Evolutionary conservation across 805 yeast species (phyloP).

Genomic region (Komagataella pastoris): DNA sequence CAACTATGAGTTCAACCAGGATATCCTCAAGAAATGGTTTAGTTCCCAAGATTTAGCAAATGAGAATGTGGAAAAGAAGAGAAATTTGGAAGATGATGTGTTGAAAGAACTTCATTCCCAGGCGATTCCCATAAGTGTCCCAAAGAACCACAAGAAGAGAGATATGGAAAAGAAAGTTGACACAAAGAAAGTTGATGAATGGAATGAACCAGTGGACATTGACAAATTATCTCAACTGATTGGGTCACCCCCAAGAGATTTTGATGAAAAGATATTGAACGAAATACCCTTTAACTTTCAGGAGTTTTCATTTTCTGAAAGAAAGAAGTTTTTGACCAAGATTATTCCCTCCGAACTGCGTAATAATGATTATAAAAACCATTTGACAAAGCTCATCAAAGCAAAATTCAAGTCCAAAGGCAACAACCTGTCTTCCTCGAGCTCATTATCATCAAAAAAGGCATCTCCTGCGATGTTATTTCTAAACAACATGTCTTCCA

Average conservation of each 20-base stretch:
- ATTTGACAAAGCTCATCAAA: conserved; percentile 15
- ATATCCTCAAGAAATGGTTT: conserved; percentile 34
- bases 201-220: background rate
- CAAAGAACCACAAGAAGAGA: conserved; percentile 1
- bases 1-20: conserved; percentile 43
- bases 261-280: conserved; percentile 26
- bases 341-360: conserved; percentile 12
- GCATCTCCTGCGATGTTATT: conserved; percentile 2
- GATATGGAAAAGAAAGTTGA: background rate
- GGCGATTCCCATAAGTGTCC: conserved; percentile 14
- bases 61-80: background rate
- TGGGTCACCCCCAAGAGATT: conserved; percentile 18
- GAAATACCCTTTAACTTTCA: conserved; percentile 34
- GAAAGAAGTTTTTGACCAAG: conserved; percentile 22
- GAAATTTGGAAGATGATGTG: conserved; percentile 2
- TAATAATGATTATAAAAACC: conserved; percentile 15
- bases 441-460: background rate
- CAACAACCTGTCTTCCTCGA: background rate
- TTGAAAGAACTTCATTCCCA: conserved; percentile 10
- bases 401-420: conserved; percentile 3
- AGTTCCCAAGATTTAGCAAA: conserved; percentile 3
- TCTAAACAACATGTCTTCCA: background rate
- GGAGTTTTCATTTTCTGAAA: conserved; percentile 38
- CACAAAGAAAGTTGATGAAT: background rate
- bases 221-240: background rate